Evolutionary conservation across 257 asterid genomes (phyloP).

Genomic region (Scutellaria minor): DNA sequence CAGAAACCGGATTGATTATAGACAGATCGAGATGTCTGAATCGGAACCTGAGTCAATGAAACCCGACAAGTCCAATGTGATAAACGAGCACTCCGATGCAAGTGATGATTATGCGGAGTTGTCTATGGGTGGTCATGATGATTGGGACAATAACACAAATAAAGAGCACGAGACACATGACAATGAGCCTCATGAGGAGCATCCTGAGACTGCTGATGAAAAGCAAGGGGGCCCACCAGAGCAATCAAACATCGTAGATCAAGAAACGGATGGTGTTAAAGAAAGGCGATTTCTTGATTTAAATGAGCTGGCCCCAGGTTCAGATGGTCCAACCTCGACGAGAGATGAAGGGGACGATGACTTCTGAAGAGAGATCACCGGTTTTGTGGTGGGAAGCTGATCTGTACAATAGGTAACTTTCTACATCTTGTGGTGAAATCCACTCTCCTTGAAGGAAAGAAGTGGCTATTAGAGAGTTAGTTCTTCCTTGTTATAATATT

Average conservation of each 20-base stretch:
- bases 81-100: conserved; percentile 50
- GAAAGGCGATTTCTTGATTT: conserved; percentile 84
- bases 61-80: conserved; percentile 57
- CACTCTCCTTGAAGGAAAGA: conserved; percentile 52
- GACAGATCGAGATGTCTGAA: conserved; percentile 78
- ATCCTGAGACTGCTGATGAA: conserved; percentile 48
- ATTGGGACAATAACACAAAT: conserved; percentile 46
- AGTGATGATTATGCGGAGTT: conserved; percentile 54
- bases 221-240: conserved; percentile 44
- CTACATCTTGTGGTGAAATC: conserved; percentile 39
- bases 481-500: conserved; percentile 38
- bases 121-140: conserved; percentile 56
- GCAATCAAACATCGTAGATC: conserved; percentile 45
- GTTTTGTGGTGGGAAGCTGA: conserved; percentile 46
- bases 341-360: conserved; percentile 64
- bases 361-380: conserved; percentile 39
- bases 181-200: conserved; percentile 40
- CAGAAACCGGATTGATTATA: conserved; percentile 71
- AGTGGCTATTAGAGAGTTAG: conserved; percentile 44
- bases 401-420: conserved; percentile 47
- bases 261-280: conserved; percentile 52
- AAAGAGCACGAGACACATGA: conserved; percentile 35
- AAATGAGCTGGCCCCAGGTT: conserved; percentile 91
- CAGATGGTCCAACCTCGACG: conserved; percentile 74
- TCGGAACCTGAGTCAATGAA: conserved; percentile 71